Base-by-base conservation (phyloP, 805 yeast species). In the Peterozyma toletana region DNA sequence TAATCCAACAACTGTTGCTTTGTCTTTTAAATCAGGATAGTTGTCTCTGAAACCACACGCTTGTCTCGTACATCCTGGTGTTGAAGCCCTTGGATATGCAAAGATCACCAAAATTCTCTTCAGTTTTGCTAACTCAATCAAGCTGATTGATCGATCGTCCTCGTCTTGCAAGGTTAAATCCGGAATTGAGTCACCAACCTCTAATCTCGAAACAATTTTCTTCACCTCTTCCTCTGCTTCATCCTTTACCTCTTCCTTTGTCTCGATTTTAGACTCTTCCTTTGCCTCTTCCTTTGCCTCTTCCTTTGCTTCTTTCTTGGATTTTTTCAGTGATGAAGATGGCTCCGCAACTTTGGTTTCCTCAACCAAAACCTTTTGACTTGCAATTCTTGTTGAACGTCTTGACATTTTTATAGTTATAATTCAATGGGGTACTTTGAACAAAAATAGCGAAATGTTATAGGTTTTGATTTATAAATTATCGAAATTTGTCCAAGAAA, bases 51-150 rank as follows among this genome's bases (percentile, higher is more conserved):
- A 93, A 0, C 96, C 96, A 59, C 85, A 76, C 2, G 90, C 97
- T 65, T 91, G 99, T 53, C 88, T 77, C 1, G 99, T 91, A 63
- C 99, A 93, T 3, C 99, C 99, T 1, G 96, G 96, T 0, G 98
- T 91, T 21, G 84, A 79, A 0, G 98, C 98, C 57, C 75, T 83
- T 43, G 98, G 98, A 58, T 90, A 91, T 15, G 96, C 85, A 62
- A 82, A 78, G 21, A 78, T 66, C 16, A 80, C 67, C 29, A 80
- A 70, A 11, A 78, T 63, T 15, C 67, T 62, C 33, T 75, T 46
- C 6, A 51, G 41, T 10, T 53, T 52, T 0, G 65, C 60, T 15
- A 57, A 44, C 21, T 58, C 50, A 11, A 41, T 40, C 13, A 64
- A 45, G 30, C 59, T 48, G 34, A 64, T 51, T 3, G 43, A 38